phyloP scores from a whole-genome alignment of 345 rosid genomes.

The Psidium friedrichsthalianum region DNA sequence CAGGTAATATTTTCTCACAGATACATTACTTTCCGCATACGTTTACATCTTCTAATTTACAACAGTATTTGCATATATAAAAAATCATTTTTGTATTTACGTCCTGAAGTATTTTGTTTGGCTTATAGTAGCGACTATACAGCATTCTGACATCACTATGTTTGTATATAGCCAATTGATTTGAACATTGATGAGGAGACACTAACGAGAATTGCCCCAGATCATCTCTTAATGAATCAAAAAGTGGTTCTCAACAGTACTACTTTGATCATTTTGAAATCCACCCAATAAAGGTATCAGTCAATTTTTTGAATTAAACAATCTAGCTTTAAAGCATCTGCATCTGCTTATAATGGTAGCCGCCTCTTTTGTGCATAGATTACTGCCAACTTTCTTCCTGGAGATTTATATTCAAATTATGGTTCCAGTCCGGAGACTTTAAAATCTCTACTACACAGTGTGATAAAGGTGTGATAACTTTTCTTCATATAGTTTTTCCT shows the following conservation, averaged over 20 bases:
- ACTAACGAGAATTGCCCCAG: conserved; percentile 76
- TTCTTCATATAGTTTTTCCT: not conserved
- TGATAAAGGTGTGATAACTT: conserved; percentile 56
- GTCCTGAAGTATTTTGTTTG: not conserved
- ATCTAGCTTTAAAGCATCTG: not conserved
- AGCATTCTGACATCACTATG: conserved; percentile 2
- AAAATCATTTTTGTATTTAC: not conserved
- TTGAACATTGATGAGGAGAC: conserved; percentile 89
- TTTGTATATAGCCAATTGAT: conserved; percentile 58
- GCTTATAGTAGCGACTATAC: not conserved
- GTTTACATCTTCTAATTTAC: not conserved
- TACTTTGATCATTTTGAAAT: conserved; percentile 93
- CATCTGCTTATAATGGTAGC: not conserved
- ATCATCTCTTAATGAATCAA: conserved; percentile 64
- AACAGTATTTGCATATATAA: not conserved
- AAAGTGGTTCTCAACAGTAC: conserved; percentile 54
- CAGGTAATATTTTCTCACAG: conserved; percentile 41
- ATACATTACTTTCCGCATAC: not conserved
- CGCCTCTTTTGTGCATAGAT: conserved; percentile 33
- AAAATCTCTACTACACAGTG: conserved; percentile 83
- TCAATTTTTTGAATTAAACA: not conserved
- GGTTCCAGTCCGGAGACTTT: conserved; percentile 83
- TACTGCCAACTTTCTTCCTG: conserved; percentile 72
- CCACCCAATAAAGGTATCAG: conserved; percentile 82
- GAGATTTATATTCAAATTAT: conserved; percentile 78